Percentiles rank a stretch among this genome's conserved stretches.
phyloP scores from a whole-genome alignment of 768 basidiomycete genomes.

The Auricularia cornea region DNA sequence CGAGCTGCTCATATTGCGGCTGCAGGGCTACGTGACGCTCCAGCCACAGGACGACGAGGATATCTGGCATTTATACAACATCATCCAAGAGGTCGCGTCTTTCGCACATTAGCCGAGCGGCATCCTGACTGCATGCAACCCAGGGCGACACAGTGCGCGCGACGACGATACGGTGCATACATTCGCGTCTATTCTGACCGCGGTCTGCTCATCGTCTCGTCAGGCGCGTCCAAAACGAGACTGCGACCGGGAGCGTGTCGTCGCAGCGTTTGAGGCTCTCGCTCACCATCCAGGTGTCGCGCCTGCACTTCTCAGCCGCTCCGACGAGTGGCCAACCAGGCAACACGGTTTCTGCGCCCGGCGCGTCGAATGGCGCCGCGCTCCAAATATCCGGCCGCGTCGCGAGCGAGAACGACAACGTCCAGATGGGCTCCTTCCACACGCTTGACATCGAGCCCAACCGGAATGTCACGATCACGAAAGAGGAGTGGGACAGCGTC shows the following conservation, averaged over 20 bases:
- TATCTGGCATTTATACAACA: slow-evolving; percentile 99
- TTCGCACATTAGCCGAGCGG: slow-evolving; percentile 1
- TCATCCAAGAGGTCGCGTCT: slow-evolving; percentile 62
- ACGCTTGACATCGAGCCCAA: slow-evolving; percentile 91
- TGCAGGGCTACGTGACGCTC: slow-evolving; percentile 85
- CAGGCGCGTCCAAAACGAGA: slow-evolving; percentile 83
- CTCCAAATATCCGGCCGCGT: slow-evolving; percentile 86
- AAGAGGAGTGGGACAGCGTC: slow-evolving; percentile 91
- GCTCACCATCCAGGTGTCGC: slow-evolving; percentile 74
- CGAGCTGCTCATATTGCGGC: not conserved
- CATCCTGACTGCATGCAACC: slow-evolving; percentile 6
- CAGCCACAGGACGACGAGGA: slow-evolving; percentile 98
- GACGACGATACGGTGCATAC: slow-evolving; percentile 64
- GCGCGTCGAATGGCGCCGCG: slow-evolving; percentile 29
- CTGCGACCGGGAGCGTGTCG: slow-evolving; percentile 88
- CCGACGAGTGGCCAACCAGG: slow-evolving; percentile 28
- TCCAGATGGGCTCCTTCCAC: slow-evolving; percentile 88
- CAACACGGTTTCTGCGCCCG: slow-evolving; percentile 29
- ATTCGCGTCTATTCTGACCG: not conserved
- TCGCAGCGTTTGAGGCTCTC: slow-evolving; percentile 80
- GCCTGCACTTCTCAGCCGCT: slow-evolving; percentile 64
- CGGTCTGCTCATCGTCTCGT: not conserved
- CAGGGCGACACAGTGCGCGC: slow-evolving; percentile 78
- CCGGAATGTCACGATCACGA: slow-evolving; percentile 84
- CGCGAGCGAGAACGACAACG: slow-evolving; percentile 76